Base-by-base conservation (phyloP, 2,329 filamentous ascomycete genomes). In the Botrytis elliptica region DNA sequence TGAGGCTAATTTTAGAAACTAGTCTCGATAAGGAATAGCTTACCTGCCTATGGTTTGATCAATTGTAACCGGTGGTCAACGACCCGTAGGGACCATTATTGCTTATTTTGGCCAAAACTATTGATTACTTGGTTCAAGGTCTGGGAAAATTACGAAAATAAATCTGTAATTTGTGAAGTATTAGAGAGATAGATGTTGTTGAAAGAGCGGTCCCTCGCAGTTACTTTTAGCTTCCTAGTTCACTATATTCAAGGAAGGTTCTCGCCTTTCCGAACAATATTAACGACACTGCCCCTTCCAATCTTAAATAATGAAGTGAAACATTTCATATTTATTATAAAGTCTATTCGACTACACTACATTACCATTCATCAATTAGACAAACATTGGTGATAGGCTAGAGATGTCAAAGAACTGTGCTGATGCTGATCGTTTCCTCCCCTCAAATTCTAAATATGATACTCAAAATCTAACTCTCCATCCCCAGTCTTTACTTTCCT, bases 401-500 rank as follows among this genome's bases (percentile, higher is more conserved):
- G 1, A 65, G n/a, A 60, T 59, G n/a, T 40, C 59, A 71, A 44
- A 52, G 63, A 7, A 22, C 44, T 4, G 46, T 16, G 22, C 29
- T 33, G 49, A 36, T 22, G 6, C 25, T 36, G 3, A 18, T 22
- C 20, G n/a, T 46, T 46, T 16, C 10, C 38, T 57, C 9, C 36
- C 14, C 46, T 18, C 8, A 29, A 44, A n/a, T n/a, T 62, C 40
- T 73, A 77, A 57, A 77, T 75, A 77, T 85, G 84, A 76, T 86
- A 87, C 60, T 81, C 83, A 74, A 87, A 87, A 70, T 86, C 85
- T 70, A 86, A 74, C 52, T 82, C 85, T 33, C 82, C 78, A 75
- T 87, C 86, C 3, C 85, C 86, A 0, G 84, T 85, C 76, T 79
- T 84, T 1, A 86, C 81, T 70, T 82, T 83, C 65, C 86, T 80